Evolutionary conservation across 2,329 filamentous ascomycete genomes (phyloP).

Genomic region (Paradendryphiella salina): DNA sequence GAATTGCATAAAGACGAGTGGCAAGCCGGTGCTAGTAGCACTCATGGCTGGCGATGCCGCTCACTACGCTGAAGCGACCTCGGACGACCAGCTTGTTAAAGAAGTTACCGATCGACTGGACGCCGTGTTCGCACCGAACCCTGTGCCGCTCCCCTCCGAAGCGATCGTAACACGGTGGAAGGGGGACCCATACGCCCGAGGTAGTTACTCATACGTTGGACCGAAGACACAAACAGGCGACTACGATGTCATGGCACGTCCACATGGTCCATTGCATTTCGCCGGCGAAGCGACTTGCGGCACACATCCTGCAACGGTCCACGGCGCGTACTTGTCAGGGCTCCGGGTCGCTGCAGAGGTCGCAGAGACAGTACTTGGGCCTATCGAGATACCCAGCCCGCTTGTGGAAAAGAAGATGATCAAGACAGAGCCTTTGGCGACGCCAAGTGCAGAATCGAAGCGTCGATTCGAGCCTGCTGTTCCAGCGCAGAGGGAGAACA

Average conservation of each 20-base stretch:
- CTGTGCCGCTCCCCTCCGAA: constrained; percentile 78
- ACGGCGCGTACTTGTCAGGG: constrained; percentile 93
- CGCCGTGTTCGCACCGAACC: constrained; percentile 66
- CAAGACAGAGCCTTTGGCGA: constrained; percentile 30
- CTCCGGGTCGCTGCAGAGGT: constrained; percentile 87
- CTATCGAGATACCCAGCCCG: constrained; percentile 73
- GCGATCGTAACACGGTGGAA: constrained; percentile 91
- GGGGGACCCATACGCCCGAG: constrained; percentile 84
- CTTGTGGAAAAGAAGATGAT: constrained; percentile 67
- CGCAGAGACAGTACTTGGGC: constrained; percentile 76
- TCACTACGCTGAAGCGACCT: constrained; percentile 77
- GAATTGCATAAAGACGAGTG: constrained; percentile 88
- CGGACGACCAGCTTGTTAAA: constrained; percentile 73
- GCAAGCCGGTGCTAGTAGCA: constrained; percentile 80
- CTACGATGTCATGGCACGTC: constrained; percentile 86
- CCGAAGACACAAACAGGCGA: constrained; percentile 80
- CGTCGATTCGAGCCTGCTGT: constrained; percentile 30
- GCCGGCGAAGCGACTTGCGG: constrained; percentile 95
- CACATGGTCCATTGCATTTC: constrained; percentile 87
- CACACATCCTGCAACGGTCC: constrained; percentile 94
- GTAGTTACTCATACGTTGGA: constrained; percentile 93
- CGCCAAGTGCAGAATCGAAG: constrained; percentile 25
- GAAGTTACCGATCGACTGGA: constrained; percentile 81
- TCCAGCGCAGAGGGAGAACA: constrained; percentile 16
- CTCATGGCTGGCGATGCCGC: constrained; percentile 96